These are phyloP conservation scores for Pseudofabraea citricarpa DNA, from an alignment of 2,329 filamentous ascomycete genomes.

Conservation along the genomic window DNA sequence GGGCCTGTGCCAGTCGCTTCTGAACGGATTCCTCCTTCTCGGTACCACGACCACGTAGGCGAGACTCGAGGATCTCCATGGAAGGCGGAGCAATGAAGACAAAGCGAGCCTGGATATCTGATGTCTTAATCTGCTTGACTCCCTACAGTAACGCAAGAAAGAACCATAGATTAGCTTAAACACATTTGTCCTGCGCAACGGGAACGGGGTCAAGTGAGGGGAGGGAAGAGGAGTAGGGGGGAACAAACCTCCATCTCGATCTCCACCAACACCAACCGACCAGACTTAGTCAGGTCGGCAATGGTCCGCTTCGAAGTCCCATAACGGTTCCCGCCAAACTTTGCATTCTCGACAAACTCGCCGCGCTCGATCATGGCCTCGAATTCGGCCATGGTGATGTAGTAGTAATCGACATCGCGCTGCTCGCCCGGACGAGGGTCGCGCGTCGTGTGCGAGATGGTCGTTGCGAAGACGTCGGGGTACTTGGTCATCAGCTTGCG, in stretches of 20 bases:
- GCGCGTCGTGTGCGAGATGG: slow-evolving; percentile 75
- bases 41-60: slow-evolving; percentile 71
- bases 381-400: slow-evolving; percentile 63
- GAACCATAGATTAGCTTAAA: no score
- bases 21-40: slow-evolving; percentile 68
- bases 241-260: slow-evolving; percentile 84
- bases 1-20: slow-evolving; percentile 67
- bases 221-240: background rate
- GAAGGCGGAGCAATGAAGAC: slow-evolving; percentile 81
- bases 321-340: slow-evolving; percentile 83
- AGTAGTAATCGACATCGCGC: slow-evolving; percentile 79
- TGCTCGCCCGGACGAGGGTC: slow-evolving; percentile 68
- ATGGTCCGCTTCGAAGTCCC: slow-evolving; percentile 80
- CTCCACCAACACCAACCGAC: slow-evolving; percentile 76
- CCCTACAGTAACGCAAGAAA: slow-evolving; percentile 42
- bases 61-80: slow-evolving; percentile 66
- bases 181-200: no score
- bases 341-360: slow-evolving; percentile 79
- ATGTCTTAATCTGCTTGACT: slow-evolving; percentile 86
- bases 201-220: no score
- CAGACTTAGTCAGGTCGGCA: slow-evolving; percentile 65
- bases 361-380: slow-evolving; percentile 59
- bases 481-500: slow-evolving; percentile 58
- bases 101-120: slow-evolving; percentile 70
- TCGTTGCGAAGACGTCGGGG: slow-evolving; percentile 51